phyloP scores from a whole-genome alignment of 345 rosid genomes.

The Raphanus raphanistrum region DNA sequence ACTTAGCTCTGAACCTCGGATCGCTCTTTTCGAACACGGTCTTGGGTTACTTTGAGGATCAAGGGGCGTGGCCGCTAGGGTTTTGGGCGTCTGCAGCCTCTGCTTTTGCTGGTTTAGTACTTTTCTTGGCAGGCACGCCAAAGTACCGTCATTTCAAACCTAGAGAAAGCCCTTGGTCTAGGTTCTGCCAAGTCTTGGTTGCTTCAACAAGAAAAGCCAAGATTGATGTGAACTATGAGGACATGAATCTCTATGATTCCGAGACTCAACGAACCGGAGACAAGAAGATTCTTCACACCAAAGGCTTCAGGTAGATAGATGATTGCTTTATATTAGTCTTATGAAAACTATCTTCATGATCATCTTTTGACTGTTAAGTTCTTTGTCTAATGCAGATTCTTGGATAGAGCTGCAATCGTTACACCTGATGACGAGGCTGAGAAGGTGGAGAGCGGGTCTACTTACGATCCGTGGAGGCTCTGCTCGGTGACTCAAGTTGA shows the following conservation, averaged over 20 bases:
- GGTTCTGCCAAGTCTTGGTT: conserved; percentile 73
- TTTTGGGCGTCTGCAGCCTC: conserved; percentile 87
- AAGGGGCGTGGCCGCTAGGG: conserved; percentile 81
- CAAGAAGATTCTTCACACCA: conserved; percentile 73
- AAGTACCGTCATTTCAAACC: conserved; percentile 79
- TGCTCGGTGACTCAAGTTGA: conserved; percentile 91
- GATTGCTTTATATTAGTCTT: background rate
- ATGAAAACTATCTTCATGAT: conserved; percentile 1
- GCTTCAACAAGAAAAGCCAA: conserved; percentile 72
- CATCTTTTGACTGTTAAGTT: background rate
- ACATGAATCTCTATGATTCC: conserved; percentile 47
- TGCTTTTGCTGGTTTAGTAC: conserved; percentile 58
- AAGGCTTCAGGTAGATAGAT: conserved; percentile 79
- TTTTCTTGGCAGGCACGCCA: conserved; percentile 76
- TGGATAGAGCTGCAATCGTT: conserved; percentile 83
- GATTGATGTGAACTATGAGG: conserved; percentile 41
- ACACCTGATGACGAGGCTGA: conserved; percentile 51
- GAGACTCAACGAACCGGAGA: conserved; percentile 42
- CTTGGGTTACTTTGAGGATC: conserved; percentile 81
- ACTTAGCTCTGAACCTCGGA: conserved; percentile 86
- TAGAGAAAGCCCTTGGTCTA: conserved; percentile 73
- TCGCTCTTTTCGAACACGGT: conserved; percentile 91
- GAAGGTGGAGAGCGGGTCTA: conserved; percentile 33
- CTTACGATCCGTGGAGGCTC: conserved; percentile 62
- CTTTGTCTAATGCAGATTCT: conserved; percentile 50